phyloP scores from a whole-genome alignment of 1,139 yeast species.

The Candida tropicalis region DNA sequence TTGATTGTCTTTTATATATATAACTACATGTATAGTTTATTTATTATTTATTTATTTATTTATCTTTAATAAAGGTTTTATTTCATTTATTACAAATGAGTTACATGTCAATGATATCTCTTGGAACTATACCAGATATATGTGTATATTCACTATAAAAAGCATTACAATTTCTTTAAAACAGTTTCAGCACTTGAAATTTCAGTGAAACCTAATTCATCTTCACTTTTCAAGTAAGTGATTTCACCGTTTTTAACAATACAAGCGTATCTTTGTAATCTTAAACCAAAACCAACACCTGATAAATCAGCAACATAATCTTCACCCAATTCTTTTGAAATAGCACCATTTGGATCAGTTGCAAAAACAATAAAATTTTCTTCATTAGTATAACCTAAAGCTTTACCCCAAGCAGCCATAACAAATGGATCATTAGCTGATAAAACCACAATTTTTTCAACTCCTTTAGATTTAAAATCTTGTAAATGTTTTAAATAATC shows the following conservation, averaged over 20 bases:
- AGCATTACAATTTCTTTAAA: slow-evolving; percentile 26
- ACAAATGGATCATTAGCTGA: slow-evolving; percentile 87
- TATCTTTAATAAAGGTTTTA: slow-evolving; percentile 1
- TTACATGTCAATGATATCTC: no score
- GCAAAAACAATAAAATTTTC: slow-evolving; percentile 62
- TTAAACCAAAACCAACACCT: slow-evolving; percentile 50
- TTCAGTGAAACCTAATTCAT: slow-evolving; percentile 55
- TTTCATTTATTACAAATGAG: no score
- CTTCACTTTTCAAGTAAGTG: slow-evolving; percentile 68
- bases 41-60: slow-evolving; percentile 4
- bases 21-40: slow-evolving; percentile 5
- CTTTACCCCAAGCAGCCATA: slow-evolving; percentile 79
- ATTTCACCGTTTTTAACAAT: slow-evolving; percentile 66
- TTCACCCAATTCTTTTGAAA: slow-evolving; percentile 61
- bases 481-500: slow-evolving; percentile 57
- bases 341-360: slow-evolving; percentile 60
- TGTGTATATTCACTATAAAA: neutral
- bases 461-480: slow-evolving; percentile 66
- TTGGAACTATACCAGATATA: no score
- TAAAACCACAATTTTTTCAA: slow-evolving; percentile 69
- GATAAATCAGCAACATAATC: slow-evolving; percentile 51
- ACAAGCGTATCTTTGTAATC: slow-evolving; percentile 22
- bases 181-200: slow-evolving; percentile 63
- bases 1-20: slow-evolving; percentile 1
- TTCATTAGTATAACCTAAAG: slow-evolving; percentile 54